Percentiles rank a stretch among this genome's conserved stretches.
These are phyloP conservation scores for Fusarium citri DNA, from an alignment of 2,329 filamentous ascomycete genomes.

Conservation along the genomic window DNA sequence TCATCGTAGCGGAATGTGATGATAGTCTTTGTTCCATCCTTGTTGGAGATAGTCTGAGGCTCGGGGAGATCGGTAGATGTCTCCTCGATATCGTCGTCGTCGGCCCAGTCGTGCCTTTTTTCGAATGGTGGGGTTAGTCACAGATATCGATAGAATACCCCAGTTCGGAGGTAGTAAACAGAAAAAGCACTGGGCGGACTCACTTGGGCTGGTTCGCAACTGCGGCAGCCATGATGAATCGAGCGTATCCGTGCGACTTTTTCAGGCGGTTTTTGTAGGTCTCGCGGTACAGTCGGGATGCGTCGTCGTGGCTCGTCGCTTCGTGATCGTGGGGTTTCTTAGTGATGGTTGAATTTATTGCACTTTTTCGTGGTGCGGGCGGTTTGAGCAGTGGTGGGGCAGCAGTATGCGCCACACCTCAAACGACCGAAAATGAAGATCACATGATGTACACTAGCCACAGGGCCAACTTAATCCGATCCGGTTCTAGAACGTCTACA, in stretches of 20 bases:
- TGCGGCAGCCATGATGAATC: conserved; percentile 54
- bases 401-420: conserved; percentile 46
- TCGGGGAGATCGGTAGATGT: conserved; percentile 77
- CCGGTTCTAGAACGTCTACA: background rate
- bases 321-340: conserved; percentile 54
- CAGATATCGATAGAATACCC: conserved; percentile 35
- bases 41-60: conserved; percentile 92
- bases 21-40: conserved; percentile 97
- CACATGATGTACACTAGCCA: conserved; percentile 48
- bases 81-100: conserved; percentile 91
- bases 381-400: conserved; percentile 51
- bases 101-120: conserved; percentile 85
- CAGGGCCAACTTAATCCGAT: conserved; percentile 34
- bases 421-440: conserved; percentile 18
- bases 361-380: conserved; percentile 57
- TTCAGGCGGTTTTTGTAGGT: conserved; percentile 22
- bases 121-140: conserved; percentile 54
- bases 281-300: conserved; percentile 37
- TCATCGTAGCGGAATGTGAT: conserved; percentile 93
- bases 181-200: conserved; percentile 39
- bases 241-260: conserved; percentile 30
- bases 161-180: conserved; percentile 21
- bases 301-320: conserved; percentile 41
- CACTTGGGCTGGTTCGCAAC: conserved; percentile 56
- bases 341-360: conserved; percentile 53